A percentile compares a stretch with the other conserved stretches of the same genome.
Conservation (phyloP, 2,329 filamentous ascomycete genomes). For the Trematosphaeria pertusa region DNA sequence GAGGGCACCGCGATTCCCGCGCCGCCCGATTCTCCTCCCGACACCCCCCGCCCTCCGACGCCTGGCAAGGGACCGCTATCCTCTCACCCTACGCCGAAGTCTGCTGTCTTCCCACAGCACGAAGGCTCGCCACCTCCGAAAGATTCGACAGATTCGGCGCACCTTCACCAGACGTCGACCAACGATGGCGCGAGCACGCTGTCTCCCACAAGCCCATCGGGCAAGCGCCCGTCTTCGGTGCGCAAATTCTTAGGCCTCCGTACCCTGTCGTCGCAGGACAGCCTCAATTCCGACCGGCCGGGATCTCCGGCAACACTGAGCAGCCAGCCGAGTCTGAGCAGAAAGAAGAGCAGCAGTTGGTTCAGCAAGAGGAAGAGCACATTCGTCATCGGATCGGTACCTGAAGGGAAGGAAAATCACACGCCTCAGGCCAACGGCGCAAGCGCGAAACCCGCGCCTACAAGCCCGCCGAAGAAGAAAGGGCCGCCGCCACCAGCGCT, state of each 20-base stretch:
- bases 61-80: slow-evolving; percentile 49
- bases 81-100: slow-evolving; percentile 50
- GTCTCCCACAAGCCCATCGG: slow-evolving; percentile 40
- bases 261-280: slow-evolving; percentile 45
- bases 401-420: slow-evolving; percentile 39
- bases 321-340: slow-evolving; percentile 39
- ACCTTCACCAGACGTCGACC: slow-evolving; percentile 30
- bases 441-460: slow-evolving; percentile 17
- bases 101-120: slow-evolving; percentile 32
- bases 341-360: slow-evolving; percentile 50
- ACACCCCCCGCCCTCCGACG: slow-evolving; percentile 47
- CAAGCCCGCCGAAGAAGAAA: slow-evolving; percentile 33
- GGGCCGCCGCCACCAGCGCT: slow-evolving; percentile 50
- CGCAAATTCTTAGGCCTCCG: slow-evolving; percentile 50
- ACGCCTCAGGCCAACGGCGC: slow-evolving; percentile 28
- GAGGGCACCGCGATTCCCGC: slow-evolving; percentile 52
- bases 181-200: slow-evolving; percentile 39
- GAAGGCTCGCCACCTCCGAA: slow-evolving; percentile 27
- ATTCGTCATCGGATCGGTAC: slow-evolving; percentile 40
- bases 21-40: slow-evolving; percentile 48
- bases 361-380: slow-evolving; percentile 49
- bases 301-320: slow-evolving; percentile 44
- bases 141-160: slow-evolving; percentile 22
- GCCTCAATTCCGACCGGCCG: slow-evolving; percentile 44
- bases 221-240: slow-evolving; percentile 47